A percentile compares a stretch with the other conserved stretches of the same genome.
phyloP scores from a whole-genome alignment of 257 asterid genomes.

The Rehmannia glutinosa region DNA sequence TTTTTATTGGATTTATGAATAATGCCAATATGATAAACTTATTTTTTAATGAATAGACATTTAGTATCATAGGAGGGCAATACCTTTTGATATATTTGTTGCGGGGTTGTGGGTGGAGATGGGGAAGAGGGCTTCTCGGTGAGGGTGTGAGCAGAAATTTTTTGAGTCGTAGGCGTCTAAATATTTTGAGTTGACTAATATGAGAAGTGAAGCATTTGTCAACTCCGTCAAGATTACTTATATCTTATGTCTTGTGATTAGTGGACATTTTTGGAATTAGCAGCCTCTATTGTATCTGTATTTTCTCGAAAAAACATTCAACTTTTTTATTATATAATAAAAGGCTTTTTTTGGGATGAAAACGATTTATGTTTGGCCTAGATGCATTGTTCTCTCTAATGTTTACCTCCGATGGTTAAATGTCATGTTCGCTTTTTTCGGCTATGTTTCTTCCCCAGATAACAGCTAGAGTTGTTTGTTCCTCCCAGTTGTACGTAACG shows the following conservation, averaged over 20 bases:
- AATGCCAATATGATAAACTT: neutral
- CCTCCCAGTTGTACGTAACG: too few species aligned
- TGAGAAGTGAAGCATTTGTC: neutral
- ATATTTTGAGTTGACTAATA: neutral
- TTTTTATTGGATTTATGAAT: neutral
- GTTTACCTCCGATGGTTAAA: neutral
- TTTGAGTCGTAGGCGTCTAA: neutral
- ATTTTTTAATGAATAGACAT: neutral
- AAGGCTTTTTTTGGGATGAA: neutral
- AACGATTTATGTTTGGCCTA: neutral
- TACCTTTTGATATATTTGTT: neutral
- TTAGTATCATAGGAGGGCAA: neutral
- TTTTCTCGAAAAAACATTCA: too few species aligned
- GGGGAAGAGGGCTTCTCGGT: neutral
- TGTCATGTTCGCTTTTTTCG: neutral
- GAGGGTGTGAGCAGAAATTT: neutral
- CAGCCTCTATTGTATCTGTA: constrained; percentile 1
- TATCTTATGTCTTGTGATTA: neutral
- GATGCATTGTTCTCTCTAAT: neutral
- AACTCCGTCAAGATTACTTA: neutral
- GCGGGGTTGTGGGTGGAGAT: neutral
- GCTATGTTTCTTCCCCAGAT: neutral
- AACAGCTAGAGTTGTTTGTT: too few species aligned
- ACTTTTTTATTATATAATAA: neutral
- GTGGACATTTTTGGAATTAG: neutral